Conservation (phyloP, 2,329 filamentous ascomycete genomes). For the Ophiocordyceps australis region DNA sequence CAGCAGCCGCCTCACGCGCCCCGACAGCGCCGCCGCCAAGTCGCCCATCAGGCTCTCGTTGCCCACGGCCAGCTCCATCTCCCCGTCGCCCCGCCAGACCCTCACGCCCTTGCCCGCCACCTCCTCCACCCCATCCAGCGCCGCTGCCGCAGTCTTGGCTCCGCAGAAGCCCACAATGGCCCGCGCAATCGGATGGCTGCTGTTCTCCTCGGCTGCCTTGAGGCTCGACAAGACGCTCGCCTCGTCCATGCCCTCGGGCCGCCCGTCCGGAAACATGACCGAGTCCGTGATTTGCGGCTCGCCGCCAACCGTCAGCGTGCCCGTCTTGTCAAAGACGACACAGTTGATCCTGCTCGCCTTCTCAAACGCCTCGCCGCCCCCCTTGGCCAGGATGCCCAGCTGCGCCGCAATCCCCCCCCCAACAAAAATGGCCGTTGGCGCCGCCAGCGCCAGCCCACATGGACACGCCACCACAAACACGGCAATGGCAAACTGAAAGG, state of each 20-base stretch:
- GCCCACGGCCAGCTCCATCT: slow-evolving; percentile 43
- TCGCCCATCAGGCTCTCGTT: slow-evolving; percentile 53
- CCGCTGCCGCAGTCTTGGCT: slow-evolving; percentile 10
- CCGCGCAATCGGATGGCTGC: slow-evolving; percentile 57
- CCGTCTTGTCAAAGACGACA: slow-evolving; percentile 80
- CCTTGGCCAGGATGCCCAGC: slow-evolving; percentile 65
- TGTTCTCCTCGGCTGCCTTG: slow-evolving; percentile 48
- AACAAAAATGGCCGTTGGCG: slow-evolving; percentile 71
- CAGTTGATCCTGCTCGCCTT: slow-evolving; percentile 63
- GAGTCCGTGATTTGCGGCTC: slow-evolving; percentile 50
- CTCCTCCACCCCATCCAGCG: slow-evolving; percentile 36
- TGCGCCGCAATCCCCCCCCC: slow-evolving; percentile 65
- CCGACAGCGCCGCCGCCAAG: slow-evolving; percentile 20
- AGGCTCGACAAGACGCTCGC: slow-evolving; percentile 30
- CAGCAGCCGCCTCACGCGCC: slow-evolving; percentile 16
- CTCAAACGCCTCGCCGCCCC: slow-evolving; percentile 72
- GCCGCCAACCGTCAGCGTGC: slow-evolving; percentile 58
- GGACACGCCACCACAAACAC: slow-evolving; percentile 80
- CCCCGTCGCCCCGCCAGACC: slow-evolving; percentile 25
- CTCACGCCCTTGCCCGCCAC: slow-evolving; percentile 54
- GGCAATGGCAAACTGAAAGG: slow-evolving; percentile 66
- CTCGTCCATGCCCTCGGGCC: slow-evolving; percentile 6
- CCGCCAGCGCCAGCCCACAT: slow-evolving; percentile 69
- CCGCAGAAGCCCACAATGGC: slow-evolving; percentile 48
- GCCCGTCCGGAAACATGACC: slow-evolving; percentile 16